A percentile compares a stretch with the other conserved stretches of the same genome.
These are phyloP conservation scores for Crucibulum parvulum DNA, from an alignment of 1,284 basidiomycete genomes.

Conservation along the genomic window DNA sequence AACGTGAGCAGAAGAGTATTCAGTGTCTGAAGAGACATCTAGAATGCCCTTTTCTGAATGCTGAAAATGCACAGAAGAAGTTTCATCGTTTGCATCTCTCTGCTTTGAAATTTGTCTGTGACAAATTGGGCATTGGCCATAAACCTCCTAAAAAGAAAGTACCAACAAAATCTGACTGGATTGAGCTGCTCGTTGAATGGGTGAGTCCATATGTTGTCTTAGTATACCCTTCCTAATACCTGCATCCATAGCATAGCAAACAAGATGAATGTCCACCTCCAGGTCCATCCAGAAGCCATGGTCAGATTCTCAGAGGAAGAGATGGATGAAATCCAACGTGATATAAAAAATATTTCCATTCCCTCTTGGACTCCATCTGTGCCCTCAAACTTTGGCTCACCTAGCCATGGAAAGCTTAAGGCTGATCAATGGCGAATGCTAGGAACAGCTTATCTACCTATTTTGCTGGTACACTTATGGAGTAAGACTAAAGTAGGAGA, in stretches of 20 bases:
- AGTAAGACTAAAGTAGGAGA: background rate
- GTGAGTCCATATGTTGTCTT: too few relatives aligned
- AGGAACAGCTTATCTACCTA: conserved; percentile 20
- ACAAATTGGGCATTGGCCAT: background rate
- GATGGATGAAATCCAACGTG: conserved; percentile 17
- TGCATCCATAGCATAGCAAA: background rate
- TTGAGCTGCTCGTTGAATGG: too few relatives aligned
- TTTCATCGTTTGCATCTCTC: background rate
- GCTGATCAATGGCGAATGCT: conserved; percentile 33
- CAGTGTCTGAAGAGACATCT: background rate
- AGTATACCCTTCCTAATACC: too few relatives aligned
- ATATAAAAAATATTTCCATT: conserved; percentile 16
- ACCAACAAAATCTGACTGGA: too few relatives aligned
- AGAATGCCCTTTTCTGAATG: background rate
- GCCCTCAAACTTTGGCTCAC: conserved; percentile 18
- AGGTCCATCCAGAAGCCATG: conserved; percentile 1
- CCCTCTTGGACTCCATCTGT: conserved; percentile 32
- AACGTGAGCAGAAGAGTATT: background rate
- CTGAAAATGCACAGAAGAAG: background rate
- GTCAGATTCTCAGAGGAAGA: conserved; percentile 19
- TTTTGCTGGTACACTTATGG: conserved; percentile 26
- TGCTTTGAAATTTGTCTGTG: background rate
- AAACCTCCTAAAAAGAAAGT: too few relatives aligned
- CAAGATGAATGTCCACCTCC: too few relatives aligned
- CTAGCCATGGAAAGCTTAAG: conserved; percentile 24